A percentile compares a stretch with the other conserved stretches of the same genome.
phyloP scores from a whole-genome alignment of 1,284 basidiomycete genomes.

The Cutaneotrichosporon dermatis region DNA sequence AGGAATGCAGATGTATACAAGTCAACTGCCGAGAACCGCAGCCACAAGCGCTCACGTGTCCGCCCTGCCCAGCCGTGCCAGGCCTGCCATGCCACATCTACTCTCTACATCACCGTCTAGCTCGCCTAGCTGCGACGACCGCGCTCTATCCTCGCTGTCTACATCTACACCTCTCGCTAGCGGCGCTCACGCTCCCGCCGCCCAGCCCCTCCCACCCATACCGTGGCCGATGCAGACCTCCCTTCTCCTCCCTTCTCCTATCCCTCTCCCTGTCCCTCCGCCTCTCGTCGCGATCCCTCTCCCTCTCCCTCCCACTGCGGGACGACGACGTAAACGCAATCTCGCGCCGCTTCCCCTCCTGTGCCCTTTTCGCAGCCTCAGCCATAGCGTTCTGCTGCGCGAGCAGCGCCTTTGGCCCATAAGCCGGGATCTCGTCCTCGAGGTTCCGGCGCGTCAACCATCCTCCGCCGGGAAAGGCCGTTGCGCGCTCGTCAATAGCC shows the following conservation, averaged over 20 bases:
- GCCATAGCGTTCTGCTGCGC: constrained; percentile 58
- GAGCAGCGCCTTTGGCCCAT: constrained; percentile 39
- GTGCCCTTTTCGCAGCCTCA: constrained; percentile 55
- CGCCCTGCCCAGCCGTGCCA: too few species aligned
- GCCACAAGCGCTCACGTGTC: too few species aligned
- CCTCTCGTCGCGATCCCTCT: constrained; percentile 12
- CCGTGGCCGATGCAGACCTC: not conserved
- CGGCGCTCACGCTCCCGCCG: not conserved
- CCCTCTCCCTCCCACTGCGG: constrained; percentile 12
- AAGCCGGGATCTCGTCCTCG: constrained; percentile 21
- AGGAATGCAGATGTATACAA: too few species aligned
- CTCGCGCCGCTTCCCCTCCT: constrained; percentile 56
- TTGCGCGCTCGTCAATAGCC: constrained; percentile 76
- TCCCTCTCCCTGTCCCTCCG: constrained; percentile 15
- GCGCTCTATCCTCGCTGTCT: not conserved
- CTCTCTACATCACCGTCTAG: too few species aligned
- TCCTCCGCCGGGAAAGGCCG: constrained; percentile 63
- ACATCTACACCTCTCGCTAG: not conserved
- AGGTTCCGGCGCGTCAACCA: constrained; percentile 37
- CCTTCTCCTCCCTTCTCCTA: constrained; percentile 6
- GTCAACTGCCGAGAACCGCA: too few species aligned
- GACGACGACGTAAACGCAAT: constrained; percentile 56
- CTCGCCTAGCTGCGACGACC: not conserved
- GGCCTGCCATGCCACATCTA: too few species aligned
- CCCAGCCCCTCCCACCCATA: constrained; percentile 2